Evolutionary conservation across 331 rosid species (phyloP).

Genomic region (Malus hybrid): DNA sequence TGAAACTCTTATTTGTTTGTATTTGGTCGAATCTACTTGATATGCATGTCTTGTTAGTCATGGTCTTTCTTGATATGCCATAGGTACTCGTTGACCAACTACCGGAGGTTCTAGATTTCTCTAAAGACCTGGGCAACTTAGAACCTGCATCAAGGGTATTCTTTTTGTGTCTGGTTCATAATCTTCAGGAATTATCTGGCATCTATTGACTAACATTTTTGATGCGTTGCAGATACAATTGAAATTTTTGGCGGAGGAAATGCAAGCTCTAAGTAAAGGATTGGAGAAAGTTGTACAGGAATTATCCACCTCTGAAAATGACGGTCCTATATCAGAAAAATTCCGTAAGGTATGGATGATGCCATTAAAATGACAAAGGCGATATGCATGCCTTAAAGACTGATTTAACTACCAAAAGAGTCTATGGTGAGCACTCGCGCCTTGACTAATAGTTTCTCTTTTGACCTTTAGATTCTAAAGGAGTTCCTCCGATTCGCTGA

Average conservation of each 20-base stretch:
- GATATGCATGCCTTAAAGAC: neutral
- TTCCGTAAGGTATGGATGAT: conserved; percentile 50
- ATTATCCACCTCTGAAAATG: conserved; percentile 70
- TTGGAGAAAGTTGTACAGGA: conserved; percentile 83
- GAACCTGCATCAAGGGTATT: conserved; percentile 47
- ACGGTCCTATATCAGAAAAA: conserved; percentile 68
- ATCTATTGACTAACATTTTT: conserved; percentile 19
- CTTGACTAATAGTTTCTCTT: conserved; percentile 2
- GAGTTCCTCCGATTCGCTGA: conserved; percentile 76
- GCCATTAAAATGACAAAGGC: neutral
- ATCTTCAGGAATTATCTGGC: neutral
- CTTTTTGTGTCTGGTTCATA: neutral
- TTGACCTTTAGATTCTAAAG: conserved; percentile 47
- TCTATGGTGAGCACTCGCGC: neutral
- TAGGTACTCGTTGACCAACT: conserved; percentile 75
- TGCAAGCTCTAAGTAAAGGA: conserved; percentile 94
- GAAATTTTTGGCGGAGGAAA: conserved; percentile 88
- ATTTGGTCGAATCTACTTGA: neutral
- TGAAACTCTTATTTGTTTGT: neutral
- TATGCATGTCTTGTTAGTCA: neutral
- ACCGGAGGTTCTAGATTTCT: conserved; percentile 81
- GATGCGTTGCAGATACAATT: conserved; percentile 60
- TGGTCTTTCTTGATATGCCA: conserved; percentile 13
- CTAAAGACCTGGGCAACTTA: conserved; percentile 50
- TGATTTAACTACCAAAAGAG: neutral